Conservation (phyloP, 163 green algal genomes). For the Prototheca wickerhamii region DNA sequence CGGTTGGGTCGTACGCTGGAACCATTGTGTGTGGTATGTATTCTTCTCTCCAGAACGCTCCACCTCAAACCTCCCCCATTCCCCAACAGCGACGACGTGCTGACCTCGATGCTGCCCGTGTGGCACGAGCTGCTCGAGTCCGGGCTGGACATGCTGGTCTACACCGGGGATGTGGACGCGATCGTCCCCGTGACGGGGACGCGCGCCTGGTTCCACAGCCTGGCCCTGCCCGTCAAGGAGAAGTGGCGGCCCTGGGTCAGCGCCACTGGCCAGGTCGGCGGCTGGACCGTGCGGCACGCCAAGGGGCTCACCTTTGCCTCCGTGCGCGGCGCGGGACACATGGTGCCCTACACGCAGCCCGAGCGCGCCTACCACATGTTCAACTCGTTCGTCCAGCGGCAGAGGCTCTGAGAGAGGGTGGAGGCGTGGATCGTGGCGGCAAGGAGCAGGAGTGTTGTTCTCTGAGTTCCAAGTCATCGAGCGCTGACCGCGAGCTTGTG, state of each 20-base stretch:
- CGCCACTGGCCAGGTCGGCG: constrained; percentile 50
- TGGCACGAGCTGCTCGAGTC: constrained; percentile 49
- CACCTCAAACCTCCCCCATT: background rate
- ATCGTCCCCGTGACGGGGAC: constrained; percentile 65
- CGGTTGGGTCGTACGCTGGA: too few species aligned
- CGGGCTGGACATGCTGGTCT: constrained; percentile 35
- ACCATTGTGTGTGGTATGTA: too few species aligned
- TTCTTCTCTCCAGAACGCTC: too few species aligned
- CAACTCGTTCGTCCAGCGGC: background rate
- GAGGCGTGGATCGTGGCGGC: background rate
- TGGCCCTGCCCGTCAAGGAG: constrained; percentile 39
- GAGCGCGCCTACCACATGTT: constrained; percentile 43
- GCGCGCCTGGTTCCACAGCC: constrained; percentile 49
- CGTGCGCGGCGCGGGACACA: constrained; percentile 73
- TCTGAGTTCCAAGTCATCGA: too few species aligned
- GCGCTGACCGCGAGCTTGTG: too few species aligned
- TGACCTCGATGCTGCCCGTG: constrained; percentile 61
- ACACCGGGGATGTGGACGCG: constrained; percentile 54
- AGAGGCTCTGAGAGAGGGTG: background rate
- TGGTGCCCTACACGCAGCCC: constrained; percentile 60
- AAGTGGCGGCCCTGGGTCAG: constrained; percentile 57
- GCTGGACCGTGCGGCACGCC: constrained; percentile 52
- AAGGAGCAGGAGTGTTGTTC: background rate
- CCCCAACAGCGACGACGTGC: constrained; percentile 40
- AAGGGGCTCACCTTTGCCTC: constrained; percentile 65